Evolutionary conservation across 1,284 basidiomycete species (phyloP).

Genomic region (Leccinum cinnamomeum): DNA sequence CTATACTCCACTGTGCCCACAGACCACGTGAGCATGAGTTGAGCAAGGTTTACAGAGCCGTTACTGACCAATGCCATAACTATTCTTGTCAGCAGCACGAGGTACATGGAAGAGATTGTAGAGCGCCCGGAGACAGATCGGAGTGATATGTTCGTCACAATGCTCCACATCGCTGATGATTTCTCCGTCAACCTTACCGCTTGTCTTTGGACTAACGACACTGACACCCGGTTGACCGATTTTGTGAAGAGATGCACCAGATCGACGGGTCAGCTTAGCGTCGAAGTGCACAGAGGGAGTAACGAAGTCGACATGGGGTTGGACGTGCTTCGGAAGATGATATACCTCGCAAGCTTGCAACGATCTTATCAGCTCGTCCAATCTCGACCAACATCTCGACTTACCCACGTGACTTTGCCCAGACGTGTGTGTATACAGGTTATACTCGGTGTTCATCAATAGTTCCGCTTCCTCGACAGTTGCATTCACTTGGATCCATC

Average conservation of each 20-base stretch:
- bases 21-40: background rate
- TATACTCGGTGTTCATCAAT: slow-evolving; percentile 44
- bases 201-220: slow-evolving; percentile 36
- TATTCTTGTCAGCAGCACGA: slow-evolving; percentile 41
- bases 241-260: background rate
- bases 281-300: slow-evolving; percentile 45
- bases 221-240: slow-evolving; percentile 34
- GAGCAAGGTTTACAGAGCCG: background rate
- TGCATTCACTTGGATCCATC: slow-evolving; percentile 42
- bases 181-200: slow-evolving; percentile 26
- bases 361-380: slow-evolving; percentile 20
- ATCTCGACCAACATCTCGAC: background rate
- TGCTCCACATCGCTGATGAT: slow-evolving; percentile 22
- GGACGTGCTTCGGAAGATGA: slow-evolving; percentile 42
- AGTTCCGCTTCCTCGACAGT: slow-evolving; percentile 43
- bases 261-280: slow-evolving; percentile 15
- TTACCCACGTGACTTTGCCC: slow-evolving; percentile 34
- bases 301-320: slow-evolving; percentile 47
- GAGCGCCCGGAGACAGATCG: slow-evolving; percentile 44
- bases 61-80: slow-evolving; percentile 47
- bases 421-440: slow-evolving; percentile 40
- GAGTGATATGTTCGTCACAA: slow-evolving; percentile 47
- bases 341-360: slow-evolving; percentile 41
- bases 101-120: slow-evolving; percentile 48
- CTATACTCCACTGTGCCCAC: slow-evolving; percentile 45